Percentiles rank a stretch among this genome's conserved stretches.
These are phyloP conservation scores for Phytophthora idaei DNA, from an alignment of 352 stramenopile genomes.

Conservation along the genomic window DNA sequence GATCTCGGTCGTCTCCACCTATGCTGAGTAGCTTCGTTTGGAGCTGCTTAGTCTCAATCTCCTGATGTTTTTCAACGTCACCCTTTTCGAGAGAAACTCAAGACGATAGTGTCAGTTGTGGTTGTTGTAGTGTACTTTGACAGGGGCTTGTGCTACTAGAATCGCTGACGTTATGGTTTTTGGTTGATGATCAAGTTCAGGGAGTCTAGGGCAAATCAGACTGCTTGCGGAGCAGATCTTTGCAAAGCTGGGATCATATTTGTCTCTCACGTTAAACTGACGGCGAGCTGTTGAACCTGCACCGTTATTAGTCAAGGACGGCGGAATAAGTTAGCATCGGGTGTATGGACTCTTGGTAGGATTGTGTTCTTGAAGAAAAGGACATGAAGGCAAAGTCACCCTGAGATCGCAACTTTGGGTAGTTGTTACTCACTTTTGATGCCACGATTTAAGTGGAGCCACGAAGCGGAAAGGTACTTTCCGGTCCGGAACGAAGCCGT, in stretches of 20 bases:
- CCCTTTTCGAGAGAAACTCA: conserved; percentile 34
- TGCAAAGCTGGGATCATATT: background rate
- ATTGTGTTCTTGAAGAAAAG: background rate
- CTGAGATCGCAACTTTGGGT: background rate
- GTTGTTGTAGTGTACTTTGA: background rate
- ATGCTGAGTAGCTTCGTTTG: no score
- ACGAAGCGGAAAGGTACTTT: conserved; percentile 96
- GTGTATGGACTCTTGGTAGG: background rate
- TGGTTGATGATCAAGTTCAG: no score
- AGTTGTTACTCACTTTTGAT: conserved; percentile 43
- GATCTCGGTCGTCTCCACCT: no score
- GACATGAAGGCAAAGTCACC: background rate
- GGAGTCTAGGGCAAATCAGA: no score
- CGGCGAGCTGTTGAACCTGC: conserved; percentile 40
- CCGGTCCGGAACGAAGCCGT: conserved; percentile 90
- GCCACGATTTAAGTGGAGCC: conserved; percentile 75
- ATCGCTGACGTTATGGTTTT: no score
- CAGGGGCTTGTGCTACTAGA: no score
- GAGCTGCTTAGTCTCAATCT: no score
- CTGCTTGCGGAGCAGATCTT: background rate
- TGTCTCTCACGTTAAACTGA: conserved; percentile 12
- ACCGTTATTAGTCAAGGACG: background rate
- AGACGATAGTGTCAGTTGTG: background rate
- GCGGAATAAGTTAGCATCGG: conserved; percentile 15
- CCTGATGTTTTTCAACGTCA: conserved; percentile 62